Evolutionary conservation across 345 rosid genomes (phyloP), one percentile per base, ranked within the genome.

Genomic region (Eucalyptus microcorys): DNA sequence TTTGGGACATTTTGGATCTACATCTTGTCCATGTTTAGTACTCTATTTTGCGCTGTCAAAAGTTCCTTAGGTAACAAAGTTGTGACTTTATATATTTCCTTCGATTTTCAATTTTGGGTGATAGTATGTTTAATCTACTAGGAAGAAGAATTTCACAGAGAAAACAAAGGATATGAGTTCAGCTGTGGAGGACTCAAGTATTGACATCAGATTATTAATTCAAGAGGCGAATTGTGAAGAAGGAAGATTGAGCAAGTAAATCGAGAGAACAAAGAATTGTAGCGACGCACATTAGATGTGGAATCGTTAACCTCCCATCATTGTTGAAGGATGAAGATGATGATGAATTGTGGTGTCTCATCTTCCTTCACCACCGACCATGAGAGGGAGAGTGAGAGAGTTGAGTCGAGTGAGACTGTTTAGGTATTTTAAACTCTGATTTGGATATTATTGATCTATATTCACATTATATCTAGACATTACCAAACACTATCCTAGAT

Each of bases 1-100:
- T 88, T 50, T 90, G 87, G 10, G 85, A 86, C 64, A 88, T 93
- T 95, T 89, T 93, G 93, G 93, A 91, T 91, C 87, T 91, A 88
- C 68, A 87, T 93, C 92, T 90, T 89, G 26, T 87, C 93, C 86
- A 89, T 94, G 92, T 92, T 94, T 86, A 53, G 88, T 61, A 30
- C 90, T 86, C 61, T 55, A 24, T 55, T 24, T 90, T 94, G 91
- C 85, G 84, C 92, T 89, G 21, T 93, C 90, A 42, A 49, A 91
- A 90, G 68, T 61, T 61, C 34, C 76, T 64, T 14, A 14, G 37
- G 76, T 7, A 89, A 76, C 87, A 66, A 49, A 93, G 30, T 91
- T 68, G 91, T 91, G 96, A 96, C 91, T 59, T 61, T 7, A 50
- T 34, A 47, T 40, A 47, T 88, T 88, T 49, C 17, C 59, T 88